Evolutionary conservation across 1,284 basidiomycete genomes (phyloP), one percentile per base, ranked within the genome.

Genomic region (Marasmius fiardii): DNA sequence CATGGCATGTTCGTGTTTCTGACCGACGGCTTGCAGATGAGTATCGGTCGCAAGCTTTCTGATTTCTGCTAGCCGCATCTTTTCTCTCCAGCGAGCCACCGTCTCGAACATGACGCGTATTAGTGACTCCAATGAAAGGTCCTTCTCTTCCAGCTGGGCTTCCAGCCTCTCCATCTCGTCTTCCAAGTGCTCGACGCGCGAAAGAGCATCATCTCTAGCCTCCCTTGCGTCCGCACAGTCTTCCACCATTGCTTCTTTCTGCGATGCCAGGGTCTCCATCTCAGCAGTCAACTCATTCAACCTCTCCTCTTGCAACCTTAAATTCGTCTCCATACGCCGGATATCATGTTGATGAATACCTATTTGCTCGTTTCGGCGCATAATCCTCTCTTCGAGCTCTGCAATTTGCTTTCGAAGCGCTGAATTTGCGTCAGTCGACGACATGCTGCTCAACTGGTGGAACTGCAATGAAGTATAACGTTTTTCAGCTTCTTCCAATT

Each of bases 211-310:
- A 65, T 91, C 84, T 47, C 89, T 77, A 23, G 85, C 78, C 57
- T 86, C 84, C 52, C 88, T 75, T 4, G 87, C 86, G 56, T 83
- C 83, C 11, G 83, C 82, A 63, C 89, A 91, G 64, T 91, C 89
- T 60, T 90, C 88, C 0, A 92, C 80, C 86, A 91, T 89, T 2
- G 87, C 85, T 50, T 80, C 80, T 66, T 86, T 88, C 71, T 89
- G 79, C 2, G 81, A 77, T 31, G 71, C 74, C 55, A 83, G 71
- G 52, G 79, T 77, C 63, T 90, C 89, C 58, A 89, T 68, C 62
- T 90, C 89, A 11, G 66, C 68, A 1, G 77, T 82, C 77, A 88
- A 79, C 71, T 90, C 89, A 7, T 65, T 69, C 26, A 90, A 68
- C 10, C 87, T 77, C 33, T 91, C 89, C 64, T 92, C 88, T 56